phyloP scores from a whole-genome alignment of 352 stramenopile species.

The Pythium grandisporangium region DNA sequence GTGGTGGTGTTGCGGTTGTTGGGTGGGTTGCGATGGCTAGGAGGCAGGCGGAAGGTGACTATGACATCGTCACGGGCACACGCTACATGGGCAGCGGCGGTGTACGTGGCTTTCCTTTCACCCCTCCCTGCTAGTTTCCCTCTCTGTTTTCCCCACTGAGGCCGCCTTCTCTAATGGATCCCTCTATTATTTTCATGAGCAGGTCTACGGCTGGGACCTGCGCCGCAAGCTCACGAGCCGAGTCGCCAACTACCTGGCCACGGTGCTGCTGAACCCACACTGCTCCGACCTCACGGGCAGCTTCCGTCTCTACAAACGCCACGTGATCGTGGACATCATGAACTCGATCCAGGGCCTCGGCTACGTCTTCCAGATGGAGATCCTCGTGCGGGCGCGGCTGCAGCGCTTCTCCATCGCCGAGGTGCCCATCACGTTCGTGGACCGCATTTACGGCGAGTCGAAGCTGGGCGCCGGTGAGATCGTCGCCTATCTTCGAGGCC shows the following conservation, averaged over 20 bases:
- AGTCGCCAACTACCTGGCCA: slow-evolving; percentile 97
- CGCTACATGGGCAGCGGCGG: slow-evolving; percentile 91
- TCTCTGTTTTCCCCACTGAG: not conserved
- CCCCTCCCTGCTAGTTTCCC: not conserved
- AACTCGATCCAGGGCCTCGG: slow-evolving; percentile 76
- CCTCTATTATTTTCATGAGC: too few relatives aligned
- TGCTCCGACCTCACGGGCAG: slow-evolving; percentile 95
- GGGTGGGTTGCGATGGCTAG: too few relatives aligned
- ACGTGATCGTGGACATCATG: slow-evolving; percentile 94
- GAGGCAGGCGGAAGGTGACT: slow-evolving; percentile 61
- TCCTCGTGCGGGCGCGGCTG: slow-evolving; percentile 92
- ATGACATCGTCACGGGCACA: slow-evolving; percentile 96
- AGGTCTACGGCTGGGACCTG: slow-evolving; percentile 96
- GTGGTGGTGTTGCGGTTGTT: too few relatives aligned
- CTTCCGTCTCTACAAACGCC: slow-evolving; percentile 96
- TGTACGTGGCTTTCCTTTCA: slow-evolving; percentile 54
- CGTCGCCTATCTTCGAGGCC: slow-evolving; percentile 94
- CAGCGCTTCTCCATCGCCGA: slow-evolving; percentile 90
- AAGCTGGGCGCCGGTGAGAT: slow-evolving; percentile 98
- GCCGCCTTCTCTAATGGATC: too few relatives aligned
- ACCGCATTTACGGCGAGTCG: slow-evolving; percentile 98
- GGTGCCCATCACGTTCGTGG: slow-evolving; percentile 97
- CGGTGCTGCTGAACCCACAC: slow-evolving; percentile 92
- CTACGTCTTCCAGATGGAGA: slow-evolving; percentile 99
- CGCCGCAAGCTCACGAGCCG: slow-evolving; percentile 94